These are phyloP conservation scores for Solanum corneliomulleri DNA, from an alignment of 257 asterid species.

Conservation along the genomic window DNA sequence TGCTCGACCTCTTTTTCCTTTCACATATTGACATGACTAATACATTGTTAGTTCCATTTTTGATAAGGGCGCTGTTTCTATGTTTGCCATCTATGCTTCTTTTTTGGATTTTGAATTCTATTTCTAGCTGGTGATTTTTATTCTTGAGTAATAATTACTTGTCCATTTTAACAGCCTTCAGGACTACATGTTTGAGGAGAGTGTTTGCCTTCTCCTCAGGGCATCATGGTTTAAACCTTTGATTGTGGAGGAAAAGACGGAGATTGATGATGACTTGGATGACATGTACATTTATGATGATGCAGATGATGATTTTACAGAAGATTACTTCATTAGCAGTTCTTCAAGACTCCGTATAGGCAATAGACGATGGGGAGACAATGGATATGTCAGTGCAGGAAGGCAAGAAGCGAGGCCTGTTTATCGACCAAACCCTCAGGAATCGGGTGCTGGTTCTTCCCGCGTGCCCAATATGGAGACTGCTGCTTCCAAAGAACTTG, in stretches of 20 bases:
- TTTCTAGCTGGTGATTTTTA: neutral
- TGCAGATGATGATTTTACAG: constrained; percentile 45
- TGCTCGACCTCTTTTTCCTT: neutral
- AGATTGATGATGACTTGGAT: constrained; percentile 37
- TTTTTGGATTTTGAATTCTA: neutral
- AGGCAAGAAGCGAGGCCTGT: constrained; percentile 83
- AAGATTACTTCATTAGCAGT: constrained; percentile 33
- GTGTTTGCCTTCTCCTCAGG: constrained; percentile 86
- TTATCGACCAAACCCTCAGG: constrained; percentile 14
- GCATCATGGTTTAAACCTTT: constrained; percentile 84
- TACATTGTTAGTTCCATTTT: neutral
- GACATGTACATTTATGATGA: constrained; percentile 24
- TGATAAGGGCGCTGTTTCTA: neutral
- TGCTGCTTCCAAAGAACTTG: constrained; percentile 20
- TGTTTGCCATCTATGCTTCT: neutral
- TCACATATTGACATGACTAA: neutral
- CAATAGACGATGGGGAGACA: constrained; percentile 82
- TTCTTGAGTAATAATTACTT: neutral
- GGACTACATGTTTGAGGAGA: constrained; percentile 91
- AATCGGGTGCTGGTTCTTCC: constrained; percentile 56
- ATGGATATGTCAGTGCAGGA: constrained; percentile 76
- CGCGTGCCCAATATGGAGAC: constrained; percentile 49
- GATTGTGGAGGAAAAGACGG: constrained; percentile 57
- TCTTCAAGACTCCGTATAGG: constrained; percentile 58
- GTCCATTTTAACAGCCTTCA: constrained; percentile 35